A percentile compares a stretch with the other conserved stretches of the same genome.
These are phyloP conservation scores for Gaeumannomyces tritici DNA, from an alignment of 2,329 filamentous ascomycete species.

Conservation along the genomic window DNA sequence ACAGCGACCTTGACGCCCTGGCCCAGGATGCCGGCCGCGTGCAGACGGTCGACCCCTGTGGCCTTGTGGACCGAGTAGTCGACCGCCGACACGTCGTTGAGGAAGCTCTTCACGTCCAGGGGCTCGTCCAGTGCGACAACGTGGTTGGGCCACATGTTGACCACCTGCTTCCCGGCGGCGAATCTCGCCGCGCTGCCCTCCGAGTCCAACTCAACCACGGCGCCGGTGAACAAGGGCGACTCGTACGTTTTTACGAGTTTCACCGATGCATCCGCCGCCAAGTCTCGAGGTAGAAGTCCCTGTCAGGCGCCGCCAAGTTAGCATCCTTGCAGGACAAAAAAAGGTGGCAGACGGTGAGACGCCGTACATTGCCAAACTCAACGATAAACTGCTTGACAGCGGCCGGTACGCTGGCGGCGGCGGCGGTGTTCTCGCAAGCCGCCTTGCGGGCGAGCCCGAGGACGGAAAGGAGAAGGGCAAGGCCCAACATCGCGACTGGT, in stretches of 20 bases:
- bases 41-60: constrained; percentile 10
- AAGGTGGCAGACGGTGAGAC: not conserved
- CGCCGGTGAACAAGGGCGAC: constrained; percentile 1
- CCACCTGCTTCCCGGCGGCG: not conserved
- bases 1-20: constrained; percentile 6
- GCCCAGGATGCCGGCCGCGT: constrained; percentile 6
- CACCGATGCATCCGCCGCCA: not conserved
- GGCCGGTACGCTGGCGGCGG: too few relatives aligned
- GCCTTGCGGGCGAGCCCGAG: not conserved
- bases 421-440: not conserved
- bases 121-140: not conserved
- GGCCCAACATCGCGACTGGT: not conserved
- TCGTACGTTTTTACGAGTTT: constrained; percentile 1
- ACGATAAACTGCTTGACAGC: constrained; percentile 1
- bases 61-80: constrained; percentile 9
- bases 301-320: not conserved
- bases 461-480: not conserved
- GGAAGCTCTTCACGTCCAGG: not conserved
- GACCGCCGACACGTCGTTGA: not conserved
- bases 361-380: not conserved
- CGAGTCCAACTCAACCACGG: not conserved
- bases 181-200: not conserved
- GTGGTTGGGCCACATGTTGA: constrained; percentile 2
- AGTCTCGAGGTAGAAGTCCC: not conserved
- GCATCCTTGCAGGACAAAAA: not conserved